Percentiles rank a stretch among this genome's conserved stretches.
Conservation (phyloP, 2,329 filamentous ascomycete genomes). For the Ceratocystis papillata region DNA sequence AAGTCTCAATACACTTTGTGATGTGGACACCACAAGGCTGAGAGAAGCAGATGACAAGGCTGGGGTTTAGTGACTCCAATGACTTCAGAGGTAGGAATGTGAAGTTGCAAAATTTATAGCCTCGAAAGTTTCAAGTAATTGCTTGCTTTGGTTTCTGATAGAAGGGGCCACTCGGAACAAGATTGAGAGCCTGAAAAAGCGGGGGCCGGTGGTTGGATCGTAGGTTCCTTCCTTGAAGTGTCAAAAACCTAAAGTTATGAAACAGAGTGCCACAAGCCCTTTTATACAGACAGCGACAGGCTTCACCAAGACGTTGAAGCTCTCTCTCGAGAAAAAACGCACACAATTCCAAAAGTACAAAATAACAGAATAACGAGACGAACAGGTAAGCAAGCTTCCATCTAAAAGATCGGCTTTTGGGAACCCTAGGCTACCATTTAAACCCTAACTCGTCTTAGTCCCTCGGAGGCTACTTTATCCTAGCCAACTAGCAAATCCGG, state of each 20-base stretch:
- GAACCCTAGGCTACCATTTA: neutral
- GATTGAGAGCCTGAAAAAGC: constrained; percentile 4
- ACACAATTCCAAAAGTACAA: too few relatives aligned
- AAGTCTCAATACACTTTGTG: constrained; percentile 10
- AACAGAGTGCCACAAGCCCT: neutral
- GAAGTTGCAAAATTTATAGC: neutral
- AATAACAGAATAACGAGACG: too few relatives aligned
- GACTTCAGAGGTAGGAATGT: neutral
- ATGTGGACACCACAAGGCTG: constrained; percentile 9
- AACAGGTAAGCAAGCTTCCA: too few relatives aligned
- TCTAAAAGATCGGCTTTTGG: too few relatives aligned
- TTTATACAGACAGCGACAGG: neutral
- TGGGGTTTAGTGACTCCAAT: neutral
- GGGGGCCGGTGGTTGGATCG: constrained; percentile 9
- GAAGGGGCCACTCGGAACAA: neutral
- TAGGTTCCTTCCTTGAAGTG: neutral
- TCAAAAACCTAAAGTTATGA: neutral
- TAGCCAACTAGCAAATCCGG: neutral
- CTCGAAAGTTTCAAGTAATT: neutral
- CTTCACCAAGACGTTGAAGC: too few relatives aligned
- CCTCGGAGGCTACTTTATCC: neutral
- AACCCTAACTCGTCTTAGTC: neutral
- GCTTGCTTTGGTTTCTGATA: neutral
- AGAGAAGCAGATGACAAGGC: neutral
- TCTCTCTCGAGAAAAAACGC: too few relatives aligned